These are phyloP conservation scores for Pythium insidiosum DNA, from an alignment of 352 stramenopile species.

Conservation along the genomic window DNA sequence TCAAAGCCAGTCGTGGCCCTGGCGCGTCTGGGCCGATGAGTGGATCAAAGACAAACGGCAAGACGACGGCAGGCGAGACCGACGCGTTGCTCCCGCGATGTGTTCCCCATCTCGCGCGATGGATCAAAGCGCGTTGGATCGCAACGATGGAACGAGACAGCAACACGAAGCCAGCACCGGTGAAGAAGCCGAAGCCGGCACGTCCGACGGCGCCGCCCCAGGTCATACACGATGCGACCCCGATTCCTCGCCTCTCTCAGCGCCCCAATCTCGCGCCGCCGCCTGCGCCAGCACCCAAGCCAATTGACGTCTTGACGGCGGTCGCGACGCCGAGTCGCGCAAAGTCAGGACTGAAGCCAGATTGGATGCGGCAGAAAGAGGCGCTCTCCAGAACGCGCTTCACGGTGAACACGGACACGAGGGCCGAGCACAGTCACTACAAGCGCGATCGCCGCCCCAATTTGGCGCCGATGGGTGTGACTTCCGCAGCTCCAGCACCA, in stretches of 20 bases:
- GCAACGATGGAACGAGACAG: background rate
- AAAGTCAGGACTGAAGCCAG: constrained; percentile 47
- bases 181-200: too few species aligned
- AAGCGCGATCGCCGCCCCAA: constrained; percentile 16
- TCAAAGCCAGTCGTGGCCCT: constrained; percentile 33
- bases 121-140: background rate
- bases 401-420: constrained; percentile 40
- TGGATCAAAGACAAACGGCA: constrained; percentile 67
- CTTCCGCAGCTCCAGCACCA: constrained; percentile 24
- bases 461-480: too few species aligned
- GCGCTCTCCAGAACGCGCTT: constrained; percentile 52
- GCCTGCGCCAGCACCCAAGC: background rate
- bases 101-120: background rate
- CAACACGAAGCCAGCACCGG: background rate
- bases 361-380: constrained; percentile 66
- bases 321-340: background rate
- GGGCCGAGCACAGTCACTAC: constrained; percentile 43
- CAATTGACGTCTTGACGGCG: background rate
- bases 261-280: background rate
- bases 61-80: background rate
- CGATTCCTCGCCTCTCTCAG: background rate
- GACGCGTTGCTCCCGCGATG: background rate
- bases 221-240: background rate
- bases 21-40: constrained; percentile 48
- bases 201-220: too few species aligned